Evolutionary conservation across 1,284 basidiomycete species (phyloP), one percentile per base, ranked within the genome.

Genomic region (Ustilago lituana): DNA sequence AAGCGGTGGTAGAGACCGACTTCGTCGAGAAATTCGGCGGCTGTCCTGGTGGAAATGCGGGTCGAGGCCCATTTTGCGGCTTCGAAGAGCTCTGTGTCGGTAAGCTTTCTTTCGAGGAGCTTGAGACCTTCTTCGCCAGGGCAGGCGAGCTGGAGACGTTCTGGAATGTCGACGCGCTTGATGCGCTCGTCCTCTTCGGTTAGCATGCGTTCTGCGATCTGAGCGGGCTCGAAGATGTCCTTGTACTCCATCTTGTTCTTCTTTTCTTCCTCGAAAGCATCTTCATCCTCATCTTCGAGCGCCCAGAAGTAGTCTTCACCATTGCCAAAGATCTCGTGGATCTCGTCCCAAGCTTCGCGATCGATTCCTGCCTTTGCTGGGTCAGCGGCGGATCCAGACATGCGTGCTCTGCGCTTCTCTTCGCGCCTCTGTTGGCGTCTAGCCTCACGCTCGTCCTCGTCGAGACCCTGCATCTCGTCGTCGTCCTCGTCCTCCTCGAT

Each of bases 231-330:
- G 75, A 98, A 99, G 64, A 99, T 93, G 83, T 98, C 95, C 77
- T 91, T 89, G 77, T 94, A 91, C 75, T 88, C 90, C 71, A 77
- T 72, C 50, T 69, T 70, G 85, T 90, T 90, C 70, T 74, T 68
- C 39, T 62, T 75, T 4, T 65, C 68, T 23, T 71, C 75, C 9
- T 73, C 75, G 22, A 65, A 60, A 3, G 48, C 65, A 14, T 70
- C 68, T 23, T 68, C 72, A 2, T 74, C 72, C 15, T 78, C 77
- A 20, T 69, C 78, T n/a, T 94, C 91, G 51, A 98, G 83, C 2
- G 94, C 94, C 91, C 92, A 96, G 73, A 93, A 93, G 79, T 95
- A 99, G 73, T 98, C 95, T 76, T 91, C 89, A 17, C 96, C 96
- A 74, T 96, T 92, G 32, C 96, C 96, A 78, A 98, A 98, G 10